These are phyloP conservation scores for Pythium angustatum DNA, from an alignment of 352 stramenopile species.

Conservation along the genomic window DNA sequence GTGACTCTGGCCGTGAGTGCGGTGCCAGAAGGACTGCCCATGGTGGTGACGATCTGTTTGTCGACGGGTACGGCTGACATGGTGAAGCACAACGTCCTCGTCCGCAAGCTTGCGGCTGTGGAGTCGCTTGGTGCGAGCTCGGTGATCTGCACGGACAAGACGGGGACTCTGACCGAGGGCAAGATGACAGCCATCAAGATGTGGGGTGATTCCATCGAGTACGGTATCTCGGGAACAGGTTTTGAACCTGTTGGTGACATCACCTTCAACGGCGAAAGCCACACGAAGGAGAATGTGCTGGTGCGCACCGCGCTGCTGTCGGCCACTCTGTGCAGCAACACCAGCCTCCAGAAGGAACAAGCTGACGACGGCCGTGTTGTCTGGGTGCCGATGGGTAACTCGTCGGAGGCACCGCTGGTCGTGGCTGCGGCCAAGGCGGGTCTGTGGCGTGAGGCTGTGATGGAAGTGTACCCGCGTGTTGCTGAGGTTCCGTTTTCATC, in stretches of 20 bases:
- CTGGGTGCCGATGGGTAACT: conserved; percentile 68
- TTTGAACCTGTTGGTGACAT: conserved; percentile 65
- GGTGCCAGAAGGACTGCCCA: conserved; percentile 74
- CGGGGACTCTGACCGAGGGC: conserved; percentile 91
- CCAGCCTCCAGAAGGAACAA: conserved; percentile 61
- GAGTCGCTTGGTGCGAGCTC: conserved; percentile 89
- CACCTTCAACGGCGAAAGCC: conserved; percentile 44
- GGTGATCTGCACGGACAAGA: conserved; percentile 95
- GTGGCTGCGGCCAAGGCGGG: conserved; percentile 71
- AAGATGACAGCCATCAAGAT: conserved; percentile 85
- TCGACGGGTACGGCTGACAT: conserved; percentile 71
- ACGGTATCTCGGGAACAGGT: conserved; percentile 61
- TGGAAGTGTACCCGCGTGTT: conserved; percentile 63
- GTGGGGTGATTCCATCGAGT: conserved; percentile 70
- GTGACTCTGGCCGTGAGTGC: conserved; percentile 86
- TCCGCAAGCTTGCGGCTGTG: conserved; percentile 85
- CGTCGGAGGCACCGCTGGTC: conserved; percentile 70
- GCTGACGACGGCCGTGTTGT: conserved; percentile 33
- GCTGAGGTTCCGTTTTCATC: conserved; percentile 95
- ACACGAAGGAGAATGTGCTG: conserved; percentile 49
- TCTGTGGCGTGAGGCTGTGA: conserved; percentile 49
- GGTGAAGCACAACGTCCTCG: conserved; percentile 75
- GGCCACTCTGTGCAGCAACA: conserved; percentile 75
- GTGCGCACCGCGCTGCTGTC: conserved; percentile 59
- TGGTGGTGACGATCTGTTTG: conserved; percentile 83